Evolutionary conservation across 2,329 filamentous ascomycete species (phyloP), one percentile per base, ranked within the genome.

Genomic region (Raffaelea albimanens): DNA sequence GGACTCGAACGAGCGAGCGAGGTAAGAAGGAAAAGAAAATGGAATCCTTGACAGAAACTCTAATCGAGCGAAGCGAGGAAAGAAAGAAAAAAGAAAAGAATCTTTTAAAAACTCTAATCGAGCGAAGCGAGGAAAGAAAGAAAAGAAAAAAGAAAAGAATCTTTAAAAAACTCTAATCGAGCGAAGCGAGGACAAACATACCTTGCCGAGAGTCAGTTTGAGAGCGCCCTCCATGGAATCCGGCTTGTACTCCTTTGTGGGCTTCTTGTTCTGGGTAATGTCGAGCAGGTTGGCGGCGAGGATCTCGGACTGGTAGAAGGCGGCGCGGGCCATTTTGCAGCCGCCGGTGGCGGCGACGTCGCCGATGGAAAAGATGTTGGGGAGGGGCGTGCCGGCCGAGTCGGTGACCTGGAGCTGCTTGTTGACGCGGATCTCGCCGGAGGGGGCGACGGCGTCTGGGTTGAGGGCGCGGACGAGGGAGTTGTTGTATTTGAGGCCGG

Each of bases 331-430:
- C 56, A 80, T 81, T 5, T 71, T 72, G 33, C 64, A 61, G 0
- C 65, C 65, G 1, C 68, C 67, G 1, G 70, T 71, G 22, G 76
- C 73, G 4, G 78, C 72, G 4, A 85, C 76, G 52, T 85, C 81
- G 18, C 82, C 82, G n/a, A 78, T 72, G 1, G 74, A 75, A 54
- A 80, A 85, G 2, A 84, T 66, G 50, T 78, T 71, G 2, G 69
- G 65, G 9, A 72, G 64, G 0, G 52, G 49, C 4, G 14, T 5
- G 8, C 13, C 42, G 22, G 10, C 31, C 2, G 67, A 60, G 53
- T 76, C 72, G 8, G 61, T 56, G 14, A 85, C 64, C 51, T 83
- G 80, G 29, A 85, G 64, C 0, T 73, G 80, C 0, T 71, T 66
- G 43, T 71, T 69, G 21, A 83, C 74, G 1, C 65, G 64, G 53